Evolutionary conservation across 2,329 filamentous ascomycete species (phyloP).

Genomic region (Stachybotrys echinatus): DNA sequence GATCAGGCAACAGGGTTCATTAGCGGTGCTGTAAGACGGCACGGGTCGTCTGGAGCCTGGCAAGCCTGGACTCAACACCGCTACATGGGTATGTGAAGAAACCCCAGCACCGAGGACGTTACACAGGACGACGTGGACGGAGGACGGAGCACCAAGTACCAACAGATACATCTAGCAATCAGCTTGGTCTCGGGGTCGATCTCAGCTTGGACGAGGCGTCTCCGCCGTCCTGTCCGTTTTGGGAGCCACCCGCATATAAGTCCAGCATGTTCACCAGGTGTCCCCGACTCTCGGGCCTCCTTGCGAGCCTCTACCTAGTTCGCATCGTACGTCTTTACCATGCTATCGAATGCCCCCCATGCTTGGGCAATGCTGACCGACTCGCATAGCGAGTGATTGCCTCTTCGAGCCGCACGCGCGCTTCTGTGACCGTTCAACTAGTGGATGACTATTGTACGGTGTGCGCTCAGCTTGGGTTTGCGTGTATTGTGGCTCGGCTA

Average conservation of each 20-base stretch:
- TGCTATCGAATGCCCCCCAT: not conserved
- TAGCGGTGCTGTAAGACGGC: not conserved
- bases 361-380: not conserved
- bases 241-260: not conserved
- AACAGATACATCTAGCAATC: not conserved
- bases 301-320: not conserved
- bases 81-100: not conserved
- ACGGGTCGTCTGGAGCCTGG: not conserved
- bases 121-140: too few relatives aligned
- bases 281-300: not conserved
- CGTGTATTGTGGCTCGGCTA: not conserved
- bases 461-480: not conserved
- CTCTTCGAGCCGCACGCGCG: not conserved
- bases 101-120: not conserved
- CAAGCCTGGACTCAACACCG: not conserved
- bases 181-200: not conserved
- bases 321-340: not conserved
- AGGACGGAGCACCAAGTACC: not conserved
- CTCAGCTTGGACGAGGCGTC: not conserved
- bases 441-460: too few relatives aligned
- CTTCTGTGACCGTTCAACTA: too few relatives aligned
- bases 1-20: not conserved
- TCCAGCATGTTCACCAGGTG: not conserved
- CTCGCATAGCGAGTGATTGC: not conserved
- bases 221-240: not conserved